Evolutionary conservation across 441 rosid genomes (phyloP), one percentile per base, ranked within the genome.

Genomic region (Raphanus hybrid): DNA sequence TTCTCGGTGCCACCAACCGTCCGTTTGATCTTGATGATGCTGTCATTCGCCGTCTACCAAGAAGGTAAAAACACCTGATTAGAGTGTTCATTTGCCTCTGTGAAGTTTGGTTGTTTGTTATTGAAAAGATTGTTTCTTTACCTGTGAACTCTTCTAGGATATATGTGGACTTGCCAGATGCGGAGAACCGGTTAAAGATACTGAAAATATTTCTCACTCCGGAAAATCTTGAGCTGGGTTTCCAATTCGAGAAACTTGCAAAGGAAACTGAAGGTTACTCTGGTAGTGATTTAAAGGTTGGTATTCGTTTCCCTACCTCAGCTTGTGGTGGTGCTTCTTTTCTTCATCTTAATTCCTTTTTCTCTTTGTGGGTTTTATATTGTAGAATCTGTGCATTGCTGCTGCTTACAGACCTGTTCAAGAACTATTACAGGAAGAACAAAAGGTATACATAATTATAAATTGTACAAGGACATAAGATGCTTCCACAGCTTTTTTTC

Each of bases 1-100:
- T 95, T 74, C 97, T 95, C 8, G 97, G 97, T 74, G 99, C 98
- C 63, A 95, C 98, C 58, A 93, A 95, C 90, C 85, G 99, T 29
- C 98, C 98, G 8, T 95, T 95, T 87, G 99, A 95, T 86, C 99
- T 93, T 80, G 98, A 95, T 78, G 98, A 95, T 81, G 98, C 98
- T 80, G 97, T 95, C 57, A 93, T 95, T 69, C 93, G 97, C 70
- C 97, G 99, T 50, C 81, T 93, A 72, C 97, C 99, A 39, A 92
- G 98, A 89, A 88, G 97, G 98, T 92, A 37, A 86, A 32, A 81
- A 58, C 67, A 59, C 81, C 73, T 73, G 68, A 52, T 26, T 2
- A 7, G 14, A 62, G 70, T 14, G 58, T 39, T 7, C 58, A 76
- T 70, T 55, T 55, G 1, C 66, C 23, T 70, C 14, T 29, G 3